Conservation (phyloP, 1,284 basidiomycete species). For the Cryptococcus jaspeensis region DNA sequence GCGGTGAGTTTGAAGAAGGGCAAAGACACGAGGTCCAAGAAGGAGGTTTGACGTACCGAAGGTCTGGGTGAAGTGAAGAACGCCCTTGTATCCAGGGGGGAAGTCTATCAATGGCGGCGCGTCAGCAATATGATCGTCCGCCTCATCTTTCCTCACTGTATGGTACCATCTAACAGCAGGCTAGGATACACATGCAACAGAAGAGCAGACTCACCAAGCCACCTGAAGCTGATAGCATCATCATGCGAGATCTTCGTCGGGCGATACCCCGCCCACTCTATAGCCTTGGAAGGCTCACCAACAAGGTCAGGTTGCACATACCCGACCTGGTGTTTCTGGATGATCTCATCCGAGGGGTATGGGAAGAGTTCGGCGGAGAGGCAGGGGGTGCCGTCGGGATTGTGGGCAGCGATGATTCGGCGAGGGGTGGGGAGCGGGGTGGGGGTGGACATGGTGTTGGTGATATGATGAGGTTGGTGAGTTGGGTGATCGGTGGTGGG, state of each 20-base stretch:
- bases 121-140: no score
- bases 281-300: conserved; percentile 9
- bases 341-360: background rate
- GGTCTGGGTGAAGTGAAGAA: conserved; percentile 16
- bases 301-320: conserved; percentile 13
- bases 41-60: conserved; percentile 10
- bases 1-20: background rate
- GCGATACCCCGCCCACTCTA: conserved; percentile 10
- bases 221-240: conserved; percentile 10
- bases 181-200: background rate
- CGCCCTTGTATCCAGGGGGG: conserved; percentile 5
- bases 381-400: conserved; percentile 3
- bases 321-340: conserved; percentile 5
- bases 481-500: no score
- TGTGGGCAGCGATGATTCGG: conserved; percentile 9
- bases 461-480: no score
- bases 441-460: conserved; percentile 1
- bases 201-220: conserved; percentile 16
- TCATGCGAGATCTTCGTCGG: conserved; percentile 11
- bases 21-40: background rate
- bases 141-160: no score
- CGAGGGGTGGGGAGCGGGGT: conserved; percentile 20
- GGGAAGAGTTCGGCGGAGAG: conserved; percentile 11
- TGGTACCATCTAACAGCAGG: background rate
- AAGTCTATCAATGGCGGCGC: no score